Evolutionary conservation across 2,329 filamentous ascomycete species (phyloP).

Genomic region (Arthrinium phaeospermum): DNA sequence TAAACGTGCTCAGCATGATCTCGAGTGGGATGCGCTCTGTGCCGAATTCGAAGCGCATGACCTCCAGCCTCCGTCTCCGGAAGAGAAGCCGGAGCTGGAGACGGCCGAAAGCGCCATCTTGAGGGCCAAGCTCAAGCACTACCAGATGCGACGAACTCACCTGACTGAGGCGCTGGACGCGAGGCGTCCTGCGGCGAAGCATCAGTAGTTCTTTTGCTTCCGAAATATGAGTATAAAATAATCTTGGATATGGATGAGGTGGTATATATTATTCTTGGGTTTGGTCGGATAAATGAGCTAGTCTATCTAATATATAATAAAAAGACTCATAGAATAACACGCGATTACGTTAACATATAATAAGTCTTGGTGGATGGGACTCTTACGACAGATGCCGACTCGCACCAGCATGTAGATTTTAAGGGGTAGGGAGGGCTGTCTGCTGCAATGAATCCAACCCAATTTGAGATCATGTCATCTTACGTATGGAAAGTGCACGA

Average conservation of each 20-base stretch:
- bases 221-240: neutral
- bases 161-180: neutral
- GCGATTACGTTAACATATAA: too few relatives aligned
- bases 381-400: too few relatives aligned
- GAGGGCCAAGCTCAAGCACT: neutral
- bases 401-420: too few relatives aligned
- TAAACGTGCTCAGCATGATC: neutral
- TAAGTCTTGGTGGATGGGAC: too few relatives aligned
- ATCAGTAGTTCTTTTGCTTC: neutral
- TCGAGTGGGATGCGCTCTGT: neutral
- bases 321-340: too few relatives aligned
- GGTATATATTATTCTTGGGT: neutral
- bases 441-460: too few relatives aligned
- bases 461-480: too few relatives aligned
- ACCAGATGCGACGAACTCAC: neutral
- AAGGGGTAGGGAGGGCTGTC: too few relatives aligned
- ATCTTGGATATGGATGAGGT: neutral
- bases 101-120: neutral
- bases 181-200: neutral
- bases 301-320: too few relatives aligned
- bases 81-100: neutral
- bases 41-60: neutral
- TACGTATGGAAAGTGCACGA: too few relatives aligned
- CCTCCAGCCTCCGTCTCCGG: neutral
- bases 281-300: neutral